Evolutionary conservation across 495 filamentous ascomycete species (phyloP).

Genomic region (Hyaloscypha hepaticicola): DNA sequence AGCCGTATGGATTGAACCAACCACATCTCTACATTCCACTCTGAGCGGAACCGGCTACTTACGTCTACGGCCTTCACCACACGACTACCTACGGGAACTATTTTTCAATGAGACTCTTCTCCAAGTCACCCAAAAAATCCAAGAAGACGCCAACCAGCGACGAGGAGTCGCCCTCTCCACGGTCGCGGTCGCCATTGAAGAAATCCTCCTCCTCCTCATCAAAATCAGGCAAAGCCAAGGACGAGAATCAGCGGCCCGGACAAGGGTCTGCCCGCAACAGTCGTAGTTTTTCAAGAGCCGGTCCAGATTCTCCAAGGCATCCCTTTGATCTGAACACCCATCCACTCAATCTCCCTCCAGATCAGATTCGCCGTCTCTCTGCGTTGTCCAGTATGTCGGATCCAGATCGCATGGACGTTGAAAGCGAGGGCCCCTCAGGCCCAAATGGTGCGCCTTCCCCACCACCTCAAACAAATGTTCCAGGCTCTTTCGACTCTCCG

Average conservation of each 20-base stretch:
- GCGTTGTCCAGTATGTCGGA: constrained; percentile 67
- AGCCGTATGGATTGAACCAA: constrained; percentile 31
- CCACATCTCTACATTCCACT: constrained; percentile 16
- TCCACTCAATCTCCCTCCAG: constrained; percentile 83
- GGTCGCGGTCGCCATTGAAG: constrained; percentile 27
- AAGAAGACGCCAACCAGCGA: constrained; percentile 49
- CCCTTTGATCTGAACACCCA: constrained; percentile 69
- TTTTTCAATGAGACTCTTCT: constrained; percentile 52
- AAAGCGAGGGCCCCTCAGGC: constrained; percentile 65
- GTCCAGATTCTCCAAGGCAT: constrained; percentile 34
- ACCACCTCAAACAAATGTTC: constrained; percentile 37
- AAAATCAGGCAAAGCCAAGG: constrained; percentile 13
- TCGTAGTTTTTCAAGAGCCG: constrained; percentile 24
- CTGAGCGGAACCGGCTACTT: constrained; percentile 22
- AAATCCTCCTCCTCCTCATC: constrained; percentile 21
- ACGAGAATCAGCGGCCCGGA: constrained; percentile 27
- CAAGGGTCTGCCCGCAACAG: constrained; percentile 28
- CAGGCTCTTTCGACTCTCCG: constrained; percentile 42
- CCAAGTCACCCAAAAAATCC: constrained; percentile 52
- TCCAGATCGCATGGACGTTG: constrained; percentile 71
- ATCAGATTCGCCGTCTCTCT: constrained; percentile 73
- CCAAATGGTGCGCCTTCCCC: constrained; percentile 45
- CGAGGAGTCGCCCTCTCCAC: constrained; percentile 29
- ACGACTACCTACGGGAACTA: constrained; percentile 18
- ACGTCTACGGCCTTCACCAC: constrained; percentile 3